Conservation (phyloP, 495 filamentous ascomycete genomes). For the Aspergillus ellipticus region DNA sequence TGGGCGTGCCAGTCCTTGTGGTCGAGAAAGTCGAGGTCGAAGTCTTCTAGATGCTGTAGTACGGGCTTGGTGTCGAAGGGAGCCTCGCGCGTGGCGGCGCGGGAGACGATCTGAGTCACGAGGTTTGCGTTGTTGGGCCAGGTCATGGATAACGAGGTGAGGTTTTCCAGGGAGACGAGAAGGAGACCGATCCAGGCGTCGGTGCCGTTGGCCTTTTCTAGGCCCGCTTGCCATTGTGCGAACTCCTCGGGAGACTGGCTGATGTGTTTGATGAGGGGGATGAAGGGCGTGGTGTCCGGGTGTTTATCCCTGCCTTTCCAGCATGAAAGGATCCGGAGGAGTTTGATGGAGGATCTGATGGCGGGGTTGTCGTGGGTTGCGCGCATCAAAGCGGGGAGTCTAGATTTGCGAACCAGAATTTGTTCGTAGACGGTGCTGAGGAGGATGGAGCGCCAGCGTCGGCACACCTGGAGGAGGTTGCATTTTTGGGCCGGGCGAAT, state of each 20-base stretch:
- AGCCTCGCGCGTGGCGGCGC: neutral
- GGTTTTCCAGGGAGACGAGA: constrained; percentile 5
- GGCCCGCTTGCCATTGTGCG: constrained; percentile 2
- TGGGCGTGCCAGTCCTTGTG: neutral
- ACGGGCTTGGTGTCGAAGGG: constrained; percentile 9
- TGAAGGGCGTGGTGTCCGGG: neutral
- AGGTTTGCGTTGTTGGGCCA: neutral
- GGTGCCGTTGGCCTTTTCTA: too few species aligned
- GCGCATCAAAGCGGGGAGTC: neutral
- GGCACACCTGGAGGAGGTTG: neutral
- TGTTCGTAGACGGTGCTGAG: neutral
- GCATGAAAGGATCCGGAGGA: neutral
- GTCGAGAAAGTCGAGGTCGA: neutral
- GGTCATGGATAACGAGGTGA: neutral
- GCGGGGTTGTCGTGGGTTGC: neutral
- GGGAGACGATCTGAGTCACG: neutral
- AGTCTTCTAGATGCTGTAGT: constrained; percentile 7
- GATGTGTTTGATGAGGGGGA: neutral
- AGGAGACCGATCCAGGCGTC: constrained; percentile 10
- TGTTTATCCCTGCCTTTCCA: neutral
- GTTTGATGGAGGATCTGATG: neutral
- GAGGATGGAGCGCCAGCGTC: neutral
- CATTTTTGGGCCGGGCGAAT: neutral
- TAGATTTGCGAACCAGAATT: neutral
- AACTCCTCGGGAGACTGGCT: constrained; percentile 1